These are phyloP conservation scores for Urostyla sp. DNA, from an alignment of 73 alveolate genomes.

Conservation along the genomic window DNA sequence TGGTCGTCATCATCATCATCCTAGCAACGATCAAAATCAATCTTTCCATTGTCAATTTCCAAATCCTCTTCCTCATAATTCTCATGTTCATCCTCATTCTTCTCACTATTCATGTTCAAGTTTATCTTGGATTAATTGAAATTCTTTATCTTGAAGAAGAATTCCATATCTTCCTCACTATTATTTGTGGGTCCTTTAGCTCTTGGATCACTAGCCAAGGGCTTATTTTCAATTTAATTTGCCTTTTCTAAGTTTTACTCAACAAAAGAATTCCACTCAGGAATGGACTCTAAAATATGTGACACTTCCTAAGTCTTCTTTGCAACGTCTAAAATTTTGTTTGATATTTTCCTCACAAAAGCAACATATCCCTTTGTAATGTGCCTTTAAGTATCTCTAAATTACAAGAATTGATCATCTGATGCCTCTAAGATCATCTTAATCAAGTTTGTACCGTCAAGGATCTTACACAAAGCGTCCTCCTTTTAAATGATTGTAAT, in stretches of 20 bases:
- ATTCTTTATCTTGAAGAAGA: constrained; percentile 10
- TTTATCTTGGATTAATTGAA: neutral
- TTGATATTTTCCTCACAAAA: constrained; percentile 39
- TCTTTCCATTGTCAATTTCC: constrained; percentile 33
- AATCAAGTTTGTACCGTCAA: constrained; percentile 28
- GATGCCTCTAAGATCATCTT: constrained; percentile 24
- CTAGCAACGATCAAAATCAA: constrained; percentile 17
- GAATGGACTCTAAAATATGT: constrained; percentile 33
- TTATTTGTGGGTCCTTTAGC: neutral
- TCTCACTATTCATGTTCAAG: neutral
- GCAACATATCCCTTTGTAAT: constrained; percentile 30
- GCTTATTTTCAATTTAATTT: constrained; percentile 25
- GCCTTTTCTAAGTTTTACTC: neutral
- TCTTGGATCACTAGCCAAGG: constrained; percentile 48
- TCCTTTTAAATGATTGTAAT: constrained; percentile 20
- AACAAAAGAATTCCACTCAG: constrained; percentile 38
- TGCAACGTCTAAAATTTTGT: constrained; percentile 22
- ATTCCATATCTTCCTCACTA: constrained; percentile 24
- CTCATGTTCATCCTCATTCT: constrained; percentile 16
- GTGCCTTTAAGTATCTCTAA: neutral
- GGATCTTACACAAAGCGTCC: neutral
- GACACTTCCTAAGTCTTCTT: constrained; percentile 34
- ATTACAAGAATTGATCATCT: constrained; percentile 23
- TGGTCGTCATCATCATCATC: constrained; percentile 36
- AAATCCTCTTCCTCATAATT: neutral